These are phyloP conservation scores for Symbiodinium pilosum DNA, from an alignment of 73 alveolate genomes.

Conservation along the genomic window DNA sequence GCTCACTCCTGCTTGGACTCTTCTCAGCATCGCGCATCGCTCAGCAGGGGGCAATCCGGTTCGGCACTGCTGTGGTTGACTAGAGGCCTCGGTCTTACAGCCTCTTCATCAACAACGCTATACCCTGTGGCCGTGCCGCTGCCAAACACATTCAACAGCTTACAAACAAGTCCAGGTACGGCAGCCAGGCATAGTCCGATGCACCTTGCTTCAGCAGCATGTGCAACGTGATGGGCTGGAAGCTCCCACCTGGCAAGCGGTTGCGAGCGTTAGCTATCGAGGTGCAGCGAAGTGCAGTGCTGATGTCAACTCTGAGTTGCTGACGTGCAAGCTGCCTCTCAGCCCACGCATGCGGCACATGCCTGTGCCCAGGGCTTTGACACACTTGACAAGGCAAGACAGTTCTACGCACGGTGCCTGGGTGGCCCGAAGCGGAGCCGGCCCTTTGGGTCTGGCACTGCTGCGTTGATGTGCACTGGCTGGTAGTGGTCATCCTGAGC, in stretches of 20 bases:
- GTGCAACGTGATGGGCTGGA: background rate
- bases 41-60: background rate
- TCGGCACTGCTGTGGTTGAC: background rate
- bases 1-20: background rate
- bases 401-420: background rate
- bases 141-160: too few species aligned
- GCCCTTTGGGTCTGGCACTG: conserved; percentile 8
- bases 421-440: conserved; percentile 5
- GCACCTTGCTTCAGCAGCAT: background rate
- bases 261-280: background rate
- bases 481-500: background rate
- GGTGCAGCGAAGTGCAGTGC: background rate
- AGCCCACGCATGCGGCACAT: background rate
- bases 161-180: background rate
- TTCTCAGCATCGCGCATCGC: too few species aligned
- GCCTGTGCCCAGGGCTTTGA: background rate
- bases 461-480: conserved; percentile 23
- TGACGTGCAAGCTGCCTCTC: conserved; percentile 3
- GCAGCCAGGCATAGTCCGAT: background rate
- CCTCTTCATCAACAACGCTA: too few species aligned
- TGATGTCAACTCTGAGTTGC: background rate
- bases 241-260: background rate
- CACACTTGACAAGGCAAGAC: too few species aligned
- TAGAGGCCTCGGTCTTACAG: background rate
- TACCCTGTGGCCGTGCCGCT: too few species aligned